Evolutionary conservation across 495 filamentous ascomycete genomes (phyloP).

Genomic region (Hypoxylon perforatum): DNA sequence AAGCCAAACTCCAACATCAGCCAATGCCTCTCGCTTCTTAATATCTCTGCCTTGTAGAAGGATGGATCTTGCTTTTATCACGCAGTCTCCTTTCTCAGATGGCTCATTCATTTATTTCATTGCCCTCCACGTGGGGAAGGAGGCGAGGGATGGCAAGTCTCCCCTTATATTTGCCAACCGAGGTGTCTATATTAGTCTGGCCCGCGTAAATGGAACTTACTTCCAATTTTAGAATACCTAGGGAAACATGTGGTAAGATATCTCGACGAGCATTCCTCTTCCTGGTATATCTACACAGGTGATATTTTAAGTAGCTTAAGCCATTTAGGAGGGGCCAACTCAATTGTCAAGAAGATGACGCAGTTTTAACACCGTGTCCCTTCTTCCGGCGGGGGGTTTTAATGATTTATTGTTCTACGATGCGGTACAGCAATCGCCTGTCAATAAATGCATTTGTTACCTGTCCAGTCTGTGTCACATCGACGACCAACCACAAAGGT

Average conservation of each 20-base stretch:
- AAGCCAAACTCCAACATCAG: conserved; percentile 8
- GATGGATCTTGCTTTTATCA: conserved; percentile 17
- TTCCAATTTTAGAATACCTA: conserved; percentile 41
- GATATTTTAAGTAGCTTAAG: conserved; percentile 4
- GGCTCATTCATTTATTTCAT: conserved; percentile 31
- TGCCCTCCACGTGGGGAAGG: conserved; percentile 28
- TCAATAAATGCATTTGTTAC: conserved; percentile 1
- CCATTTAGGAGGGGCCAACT: no score
- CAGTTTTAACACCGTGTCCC: conserved; percentile 2
- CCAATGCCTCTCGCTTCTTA: conserved; percentile 12
- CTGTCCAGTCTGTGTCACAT: conserved; percentile 28
- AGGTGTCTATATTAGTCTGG: neutral
- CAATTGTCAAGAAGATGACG: neutral
- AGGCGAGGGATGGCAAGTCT: neutral
- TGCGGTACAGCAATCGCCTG: conserved; percentile 4
- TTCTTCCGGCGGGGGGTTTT: conserved; percentile 19
- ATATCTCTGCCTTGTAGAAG: conserved; percentile 20
- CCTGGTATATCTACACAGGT: no score
- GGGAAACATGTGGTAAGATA: conserved; percentile 11
- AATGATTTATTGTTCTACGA: neutral
- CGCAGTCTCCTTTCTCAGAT: conserved; percentile 28
- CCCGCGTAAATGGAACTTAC: conserved; percentile 24
- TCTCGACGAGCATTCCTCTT: no score
- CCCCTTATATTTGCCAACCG: conserved; percentile 8
- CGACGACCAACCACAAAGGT: conserved; percentile 13